Base-by-base conservation (phyloP, 768 basidiomycete genomes). In the Leccinum broughii region DNA sequence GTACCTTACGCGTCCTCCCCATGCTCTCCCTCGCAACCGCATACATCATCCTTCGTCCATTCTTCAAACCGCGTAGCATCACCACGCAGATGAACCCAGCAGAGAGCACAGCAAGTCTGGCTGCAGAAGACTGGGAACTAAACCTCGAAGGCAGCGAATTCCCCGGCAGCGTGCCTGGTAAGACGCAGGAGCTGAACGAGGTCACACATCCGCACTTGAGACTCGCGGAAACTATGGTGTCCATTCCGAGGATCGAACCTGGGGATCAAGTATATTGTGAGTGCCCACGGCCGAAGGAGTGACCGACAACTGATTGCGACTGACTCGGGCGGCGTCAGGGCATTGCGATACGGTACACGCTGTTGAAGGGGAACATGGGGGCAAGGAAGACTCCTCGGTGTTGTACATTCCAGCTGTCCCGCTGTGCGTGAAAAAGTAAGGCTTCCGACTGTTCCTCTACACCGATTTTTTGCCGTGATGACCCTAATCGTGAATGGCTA, bases 221-320 rank as follows among this genome's bases (percentile, higher is more conserved):
- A 57, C 75, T 90, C 20, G 76, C 70, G 6, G 66, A 77, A 64
- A 85, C 82, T 1, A 87, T 89, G 86, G 73, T 81, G 9, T 79
- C 81, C 9, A 75, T 88, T 46, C 85, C 87, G 0, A 72, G 58
- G 17, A 85, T 89, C 2, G 73, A 83, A 48, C 85, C 87, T 3
- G 87, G 87, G 0, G 84, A 88, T 70, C 83, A 87, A 64, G 85
- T 85, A 15, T 83, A 83, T 57, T 85, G 83, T 84, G 73, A 70
- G 41, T 20, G 46, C 44, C 28, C n/a, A 48, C n/a, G 3, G 22
- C 14, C 15, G n/a, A 9, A 55, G 46, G 51, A 13, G 10, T 44
- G 44, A 37, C 41, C 8, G 34, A 7, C 14, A 48, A 26, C 26
- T 61, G n/a, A 56, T 37, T 26, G 4, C 17, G 20, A 54, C 2